These are phyloP conservation scores for Trichoderma hamatum DNA, from an alignment of 2,329 filamentous ascomycete genomes.

Conservation along the genomic window DNA sequence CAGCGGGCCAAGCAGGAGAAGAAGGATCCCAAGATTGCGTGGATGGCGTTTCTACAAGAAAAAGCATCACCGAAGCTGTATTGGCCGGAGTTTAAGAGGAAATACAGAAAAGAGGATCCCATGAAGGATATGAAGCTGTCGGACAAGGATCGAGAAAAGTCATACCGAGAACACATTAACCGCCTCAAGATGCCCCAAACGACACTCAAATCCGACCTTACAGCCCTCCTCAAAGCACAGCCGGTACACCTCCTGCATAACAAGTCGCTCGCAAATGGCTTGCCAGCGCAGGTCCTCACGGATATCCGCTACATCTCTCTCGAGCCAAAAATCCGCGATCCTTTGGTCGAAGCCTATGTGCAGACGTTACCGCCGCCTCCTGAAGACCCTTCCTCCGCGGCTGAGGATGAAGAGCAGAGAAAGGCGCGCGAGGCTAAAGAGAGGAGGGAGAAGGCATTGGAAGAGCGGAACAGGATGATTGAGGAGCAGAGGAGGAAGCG, in stretches of 20 bases:
- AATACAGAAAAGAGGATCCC: constrained; percentile 77
- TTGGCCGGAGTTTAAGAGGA: constrained; percentile 95
- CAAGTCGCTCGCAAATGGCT: constrained; percentile 55
- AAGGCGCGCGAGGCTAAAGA: constrained; percentile 55
- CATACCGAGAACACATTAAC: constrained; percentile 74
- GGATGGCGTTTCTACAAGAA: constrained; percentile 77
- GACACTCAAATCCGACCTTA: constrained; percentile 70
- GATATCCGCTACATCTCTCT: constrained; percentile 74
- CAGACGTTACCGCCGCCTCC: constrained; percentile 64
- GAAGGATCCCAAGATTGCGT: constrained; percentile 80
- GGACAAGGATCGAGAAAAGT: constrained; percentile 79
- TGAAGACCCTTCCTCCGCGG: constrained; percentile 44
- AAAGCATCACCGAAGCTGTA: constrained; percentile 89
- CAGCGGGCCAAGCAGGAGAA: constrained; percentile 75
- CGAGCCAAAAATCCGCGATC: constrained; percentile 61
- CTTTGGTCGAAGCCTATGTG: constrained; percentile 68
- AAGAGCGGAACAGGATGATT: constrained; percentile 64
- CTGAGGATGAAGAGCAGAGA: constrained; percentile 54
- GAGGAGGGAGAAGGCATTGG: constrained; percentile 67
- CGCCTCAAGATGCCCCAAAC: constrained; percentile 67
- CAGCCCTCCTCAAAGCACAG: constrained; percentile 63
- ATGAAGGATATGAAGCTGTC: constrained; percentile 74
- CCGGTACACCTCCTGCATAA: constrained; percentile 63
- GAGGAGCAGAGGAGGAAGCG: constrained; percentile 65
- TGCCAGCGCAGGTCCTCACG: constrained; percentile 65